phyloP scores from a whole-genome alignment of 305 asterid species.

The Fraxinus ornus region DNA sequence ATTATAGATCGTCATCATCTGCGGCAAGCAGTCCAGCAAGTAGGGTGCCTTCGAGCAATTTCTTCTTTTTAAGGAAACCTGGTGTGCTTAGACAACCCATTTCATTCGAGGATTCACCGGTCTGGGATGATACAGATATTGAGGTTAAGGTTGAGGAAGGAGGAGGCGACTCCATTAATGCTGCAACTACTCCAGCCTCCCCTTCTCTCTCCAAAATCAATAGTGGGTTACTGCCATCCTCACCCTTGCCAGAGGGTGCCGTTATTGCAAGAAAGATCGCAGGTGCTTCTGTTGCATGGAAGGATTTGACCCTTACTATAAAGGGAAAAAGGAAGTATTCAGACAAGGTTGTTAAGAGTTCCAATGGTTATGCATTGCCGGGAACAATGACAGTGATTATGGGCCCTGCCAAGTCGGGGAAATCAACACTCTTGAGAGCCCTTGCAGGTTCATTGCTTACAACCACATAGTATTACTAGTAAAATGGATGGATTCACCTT shows the following conservation, averaged over 20 bases:
- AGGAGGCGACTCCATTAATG: conserved; percentile 76
- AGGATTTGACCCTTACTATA: conserved; percentile 87
- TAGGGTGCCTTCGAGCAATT: conserved; percentile 92
- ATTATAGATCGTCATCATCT: conserved; percentile 90
- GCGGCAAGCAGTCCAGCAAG: conserved; percentile 94
- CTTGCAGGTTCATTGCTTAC: conserved; percentile 66
- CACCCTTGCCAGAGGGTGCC: conserved; percentile 71
- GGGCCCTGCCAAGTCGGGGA: conserved; percentile 99
- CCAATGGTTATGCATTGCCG: conserved; percentile 87
- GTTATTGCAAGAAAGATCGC: conserved; percentile 60
- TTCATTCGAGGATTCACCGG: conserved; percentile 96
- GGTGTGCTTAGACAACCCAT: conserved; percentile 83
- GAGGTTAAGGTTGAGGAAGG: conserved; percentile 84
- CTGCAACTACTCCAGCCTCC: conserved; percentile 74
- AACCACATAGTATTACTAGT: not conserved
- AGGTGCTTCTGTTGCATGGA: conserved; percentile 94
- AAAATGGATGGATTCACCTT: conserved; percentile 8
- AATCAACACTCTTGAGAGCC: conserved; percentile 92
- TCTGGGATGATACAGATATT: conserved; percentile 88
- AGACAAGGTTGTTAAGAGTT: conserved; percentile 85
- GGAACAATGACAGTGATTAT: conserved; percentile 99
- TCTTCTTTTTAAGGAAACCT: conserved; percentile 84
- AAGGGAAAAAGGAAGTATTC: conserved; percentile 93
- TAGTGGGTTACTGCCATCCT: conserved; percentile 82
- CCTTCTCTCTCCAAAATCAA: conserved; percentile 90